Percentiles rank a stretch among this genome's conserved stretches.
These are phyloP conservation scores for Camelina sativa DNA, from an alignment of 345 rosid species.

Conservation along the genomic window DNA sequence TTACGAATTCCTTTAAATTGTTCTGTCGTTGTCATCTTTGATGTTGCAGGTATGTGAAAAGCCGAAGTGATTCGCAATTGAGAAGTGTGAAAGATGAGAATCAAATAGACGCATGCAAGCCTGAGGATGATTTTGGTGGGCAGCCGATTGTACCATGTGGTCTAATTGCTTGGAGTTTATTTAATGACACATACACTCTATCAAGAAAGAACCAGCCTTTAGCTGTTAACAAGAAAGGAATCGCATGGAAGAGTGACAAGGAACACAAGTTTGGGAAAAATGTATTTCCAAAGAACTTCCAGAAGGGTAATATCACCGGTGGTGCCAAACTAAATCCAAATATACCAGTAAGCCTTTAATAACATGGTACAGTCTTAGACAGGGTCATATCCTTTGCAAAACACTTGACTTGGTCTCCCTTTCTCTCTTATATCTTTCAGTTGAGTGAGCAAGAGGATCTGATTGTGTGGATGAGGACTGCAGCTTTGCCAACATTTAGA, in stretches of 20 bases:
- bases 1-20: slow-evolving; percentile 14
- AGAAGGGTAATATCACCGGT: slow-evolving; percentile 61
- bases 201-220: slow-evolving; percentile 50
- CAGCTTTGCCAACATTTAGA: slow-evolving; percentile 97
- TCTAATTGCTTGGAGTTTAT: slow-evolving; percentile 98
- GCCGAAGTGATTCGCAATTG: slow-evolving; percentile 82
- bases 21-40: slow-evolving; percentile 7
- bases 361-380: slow-evolving; percentile 4
- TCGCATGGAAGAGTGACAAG: slow-evolving; percentile 95
- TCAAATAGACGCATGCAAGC: slow-evolving; percentile 60
- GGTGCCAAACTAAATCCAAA: slow-evolving; percentile 52
- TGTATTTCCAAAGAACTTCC: slow-evolving; percentile 84
- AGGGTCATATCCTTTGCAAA: slow-evolving; percentile 17
- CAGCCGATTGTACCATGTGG: slow-evolving; percentile 84
- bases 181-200: slow-evolving; percentile 82
- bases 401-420: slow-evolving; percentile 31
- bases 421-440: slow-evolving; percentile 44
- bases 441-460: slow-evolving; percentile 93
- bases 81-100: slow-evolving; percentile 43
- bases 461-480: slow-evolving; percentile 99
- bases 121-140: slow-evolving; percentile 55
- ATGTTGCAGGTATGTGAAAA: slow-evolving; percentile 81
- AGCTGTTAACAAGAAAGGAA: slow-evolving; percentile 63
- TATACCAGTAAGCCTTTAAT: slow-evolving; percentile 59
- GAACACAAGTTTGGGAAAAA: slow-evolving; percentile 85